Base-by-base conservation (phyloP, 225 moss, liverwort and hornwort species). In the Rhytidiadelphus loreus region DNA sequence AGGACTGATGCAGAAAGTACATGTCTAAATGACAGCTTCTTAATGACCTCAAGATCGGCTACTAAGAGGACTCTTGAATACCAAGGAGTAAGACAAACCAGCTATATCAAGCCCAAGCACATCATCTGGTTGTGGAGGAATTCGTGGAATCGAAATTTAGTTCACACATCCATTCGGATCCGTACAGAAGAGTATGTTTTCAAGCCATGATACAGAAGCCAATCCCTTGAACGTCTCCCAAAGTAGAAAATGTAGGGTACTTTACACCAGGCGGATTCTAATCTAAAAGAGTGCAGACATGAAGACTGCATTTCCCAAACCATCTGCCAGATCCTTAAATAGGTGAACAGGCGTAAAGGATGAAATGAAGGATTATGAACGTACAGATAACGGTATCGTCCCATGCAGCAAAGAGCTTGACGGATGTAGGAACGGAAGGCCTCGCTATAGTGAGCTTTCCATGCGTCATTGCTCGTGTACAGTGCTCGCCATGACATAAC, bases 371-470 rank as follows among this genome's bases (percentile, higher is more conserved):
- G 25, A 69, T 39, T 62, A 9, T 61, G 62, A 50, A 86, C 90
- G 71, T 90, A 98, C 98, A 97, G 91, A 83, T 95, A 95, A 59
- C 92, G 95, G 56, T 90, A 91, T 84, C 96, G 94, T 71, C 99
- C 95, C 88, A 96, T 85, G 78, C 97, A 99, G 88, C 97, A 96
- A 74, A 99, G 96, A 76, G 93, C 92, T 91, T 96, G 97, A 86
- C 97, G 95, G 85, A 99, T 97, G 73, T 96, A 95, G 90, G 96
- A 92, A 82, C 96, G 95, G 84, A 99, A 99, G 89, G 96, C 95
- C 82, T 96, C 96, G 76, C 94, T 96, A 35, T 99, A 96, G 83
- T 99, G 96, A 85, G 97, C 96, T 92, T 88, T 94, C 99, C 99
- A 97, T 46, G 99, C 99, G 46, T 90, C 91, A 69, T 92, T 93